Evolutionary conservation across 768 basidiomycete species (phyloP).

Genomic region (Chalciporus chontae): DNA sequence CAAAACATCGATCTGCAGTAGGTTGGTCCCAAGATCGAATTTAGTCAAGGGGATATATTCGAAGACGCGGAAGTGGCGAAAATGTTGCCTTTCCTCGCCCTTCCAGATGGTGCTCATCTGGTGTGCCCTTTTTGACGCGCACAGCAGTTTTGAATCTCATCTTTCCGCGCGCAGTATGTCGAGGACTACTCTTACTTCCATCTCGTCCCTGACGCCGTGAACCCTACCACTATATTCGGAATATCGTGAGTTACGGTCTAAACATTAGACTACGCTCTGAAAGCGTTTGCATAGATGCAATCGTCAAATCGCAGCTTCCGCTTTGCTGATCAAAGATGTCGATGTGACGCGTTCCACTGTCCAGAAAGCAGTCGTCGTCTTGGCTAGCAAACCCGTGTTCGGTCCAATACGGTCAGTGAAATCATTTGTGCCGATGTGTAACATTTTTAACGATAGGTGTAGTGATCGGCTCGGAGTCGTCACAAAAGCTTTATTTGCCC

Average conservation of each 20-base stretch:
- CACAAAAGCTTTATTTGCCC: slow-evolving; percentile 86
- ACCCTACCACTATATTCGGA: slow-evolving; percentile 85
- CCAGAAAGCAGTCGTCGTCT: slow-evolving; percentile 94
- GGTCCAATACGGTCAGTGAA: slow-evolving; percentile 78
- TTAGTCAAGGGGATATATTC: slow-evolving; percentile 72
- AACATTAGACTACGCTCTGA: slow-evolving; percentile 1
- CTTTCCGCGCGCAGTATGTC: slow-evolving; percentile 12
- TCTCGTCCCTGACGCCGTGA: slow-evolving; percentile 67
- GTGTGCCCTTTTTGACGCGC: slow-evolving; percentile 35
- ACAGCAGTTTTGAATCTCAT: slow-evolving; percentile 9
- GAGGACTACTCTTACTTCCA: slow-evolving; percentile 99
- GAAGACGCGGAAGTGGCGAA: slow-evolving; percentile 82
- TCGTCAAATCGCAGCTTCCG: slow-evolving; percentile 83
- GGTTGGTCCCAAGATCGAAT: slow-evolving; percentile 93
- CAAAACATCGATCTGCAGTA: slow-evolving; percentile 31
- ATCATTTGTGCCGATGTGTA: neutral
- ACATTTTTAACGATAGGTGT: slow-evolving; percentile 3
- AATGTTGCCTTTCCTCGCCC: slow-evolving; percentile 89
- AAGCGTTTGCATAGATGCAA: slow-evolving; percentile 62
- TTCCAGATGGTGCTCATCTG: slow-evolving; percentile 96
- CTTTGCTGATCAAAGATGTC: slow-evolving; percentile 69
- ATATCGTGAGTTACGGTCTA: slow-evolving; percentile 62
- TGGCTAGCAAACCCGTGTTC: slow-evolving; percentile 87
- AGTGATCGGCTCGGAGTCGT: slow-evolving; percentile 94
- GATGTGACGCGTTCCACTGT: slow-evolving; percentile 96